Percentiles rank a stretch among this genome's conserved stretches.
Conservation (phyloP, 2,329 filamentous ascomycete genomes). For the Monilinia fructigena region DNA sequence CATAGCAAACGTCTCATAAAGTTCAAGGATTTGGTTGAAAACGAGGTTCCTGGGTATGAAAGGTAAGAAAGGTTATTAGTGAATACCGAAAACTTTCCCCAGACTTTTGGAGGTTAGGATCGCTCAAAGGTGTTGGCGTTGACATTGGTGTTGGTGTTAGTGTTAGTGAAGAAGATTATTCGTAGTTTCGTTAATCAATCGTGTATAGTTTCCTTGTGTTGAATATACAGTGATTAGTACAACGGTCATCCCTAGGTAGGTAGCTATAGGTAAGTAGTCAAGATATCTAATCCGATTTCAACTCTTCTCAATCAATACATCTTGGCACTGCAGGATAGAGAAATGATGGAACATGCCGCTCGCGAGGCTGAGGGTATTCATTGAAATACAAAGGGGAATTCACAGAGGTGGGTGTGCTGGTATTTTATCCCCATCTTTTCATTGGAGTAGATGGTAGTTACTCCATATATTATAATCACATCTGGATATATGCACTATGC, state of each 20-base stretch:
- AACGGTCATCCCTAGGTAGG: not conserved
- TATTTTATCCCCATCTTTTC: not conserved
- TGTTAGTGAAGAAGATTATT: not conserved
- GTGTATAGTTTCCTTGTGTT: not conserved
- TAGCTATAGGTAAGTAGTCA: not conserved
- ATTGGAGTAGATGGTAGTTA: not conserved
- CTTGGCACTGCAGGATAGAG: slow-evolving; percentile 18
- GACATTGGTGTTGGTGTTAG: not conserved
- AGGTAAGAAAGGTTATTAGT: too few species aligned
- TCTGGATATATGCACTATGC: not conserved
- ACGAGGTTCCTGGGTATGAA: too few species aligned
- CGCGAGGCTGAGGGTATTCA: slow-evolving; percentile 15
- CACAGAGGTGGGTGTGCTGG: not conserved
- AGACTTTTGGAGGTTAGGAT: not conserved
- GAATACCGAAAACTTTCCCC: not conserved
- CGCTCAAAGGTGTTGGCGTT: not conserved
- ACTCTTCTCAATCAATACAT: not conserved
- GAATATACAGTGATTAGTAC: too few species aligned
- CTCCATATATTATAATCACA: not conserved
- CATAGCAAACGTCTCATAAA: too few species aligned
- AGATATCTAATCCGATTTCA: slow-evolving; percentile 18
- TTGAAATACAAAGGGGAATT: slow-evolving; percentile 11
- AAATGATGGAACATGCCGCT: slow-evolving; percentile 21
- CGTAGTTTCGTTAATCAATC: not conserved
- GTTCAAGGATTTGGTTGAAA: too few species aligned